Base-by-base conservation (phyloP, 2,329 filamentous ascomycete genomes). In the Colletotrichum lini region DNA sequence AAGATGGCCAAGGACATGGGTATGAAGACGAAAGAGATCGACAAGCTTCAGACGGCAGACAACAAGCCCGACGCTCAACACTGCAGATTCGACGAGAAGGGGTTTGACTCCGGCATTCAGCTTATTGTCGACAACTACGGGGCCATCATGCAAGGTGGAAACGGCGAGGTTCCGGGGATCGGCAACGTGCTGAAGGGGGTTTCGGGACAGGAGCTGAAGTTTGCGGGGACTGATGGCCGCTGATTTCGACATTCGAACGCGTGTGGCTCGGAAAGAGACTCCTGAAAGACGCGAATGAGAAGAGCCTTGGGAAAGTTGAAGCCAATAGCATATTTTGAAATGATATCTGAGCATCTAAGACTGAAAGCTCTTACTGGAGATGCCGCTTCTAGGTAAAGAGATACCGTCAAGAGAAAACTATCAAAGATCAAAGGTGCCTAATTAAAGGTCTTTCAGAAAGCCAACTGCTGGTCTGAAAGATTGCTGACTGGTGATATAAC, bases 11-110 rank as follows among this genome's bases (percentile, higher is more conserved):
- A 79, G 0, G 73, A 76, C 13, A 82, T 82, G 3, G 88, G 88
- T 0, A 63, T 90, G 53, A 78, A 74, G 52, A 75, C 79, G 0
- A 77, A 76, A 23, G 80, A 87, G 73, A 82, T 89, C 74, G 87
- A 86, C 35, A 77, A 81, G 3, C 76, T 89, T 53, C 87, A 89
- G 80, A 90, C 88, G 0, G 87, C 88, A 0, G 86, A 90, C 68
- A 89, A 88, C 71, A 83, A 84, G 3, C 88, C 88, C 0, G 78
- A 81, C 15, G 88, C 87, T 44, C 88, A 88, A 0, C 88, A 90
- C 76, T 90, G 88, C 79, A 87, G 82, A 63, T 90, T 90, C 71
- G 88, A 90, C 75, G 85, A 80, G 8, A 73, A 85, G 73, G 85
- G 79, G 5, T 90, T 90, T 71, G 83, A 84, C 4, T 83, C 81